Percentiles rank a stretch among this genome's conserved stretches.
phyloP scores from a whole-genome alignment of 2,329 filamentous ascomycete species.

The Leptographium lundbergii region DNA sequence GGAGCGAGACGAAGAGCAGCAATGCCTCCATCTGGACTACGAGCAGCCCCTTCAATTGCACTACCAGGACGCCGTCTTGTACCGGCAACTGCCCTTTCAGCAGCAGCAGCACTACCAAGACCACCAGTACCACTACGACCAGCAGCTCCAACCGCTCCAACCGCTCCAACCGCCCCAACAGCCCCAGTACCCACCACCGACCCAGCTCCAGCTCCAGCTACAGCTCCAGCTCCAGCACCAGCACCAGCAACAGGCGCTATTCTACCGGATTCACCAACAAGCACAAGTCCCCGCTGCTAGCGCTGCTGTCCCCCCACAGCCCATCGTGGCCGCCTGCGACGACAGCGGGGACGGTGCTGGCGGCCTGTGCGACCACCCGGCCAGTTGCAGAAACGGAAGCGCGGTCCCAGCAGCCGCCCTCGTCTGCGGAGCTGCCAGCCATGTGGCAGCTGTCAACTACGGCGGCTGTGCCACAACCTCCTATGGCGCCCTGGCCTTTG shows the following conservation, averaged over 20 bases:
- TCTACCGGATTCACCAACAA: neutral
- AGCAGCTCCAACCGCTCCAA: constrained; percentile 12
- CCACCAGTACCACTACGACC: neutral
- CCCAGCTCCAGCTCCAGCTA: constrained; percentile 10
- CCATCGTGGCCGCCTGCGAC: neutral
- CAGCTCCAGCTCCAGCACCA: constrained; percentile 1
- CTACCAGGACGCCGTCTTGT: neutral
- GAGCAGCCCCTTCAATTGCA: neutral
- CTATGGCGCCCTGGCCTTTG: neutral
- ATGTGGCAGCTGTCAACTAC: too few species aligned
- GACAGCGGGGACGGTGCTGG: neutral
- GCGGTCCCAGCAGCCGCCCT: neutral
- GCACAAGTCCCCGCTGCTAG: neutral
- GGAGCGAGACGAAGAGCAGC: constrained; percentile 8
- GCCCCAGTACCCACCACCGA: neutral
- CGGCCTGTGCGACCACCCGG: neutral
- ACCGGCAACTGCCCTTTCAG: neutral
- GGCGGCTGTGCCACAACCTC: too few species aligned
- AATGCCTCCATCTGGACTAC: constrained; percentile 6
- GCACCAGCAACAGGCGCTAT: neutral
- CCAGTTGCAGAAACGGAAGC: neutral
- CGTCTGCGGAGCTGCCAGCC: neutral
- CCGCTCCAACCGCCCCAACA: neutral
- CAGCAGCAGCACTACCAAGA: neutral
- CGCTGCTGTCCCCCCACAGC: neutral